A percentile compares a stretch with the other conserved stretches of the same genome.
phyloP scores from a whole-genome alignment of 192 early-diverging fungal species.

The Ambispora gerdemannii region DNA sequence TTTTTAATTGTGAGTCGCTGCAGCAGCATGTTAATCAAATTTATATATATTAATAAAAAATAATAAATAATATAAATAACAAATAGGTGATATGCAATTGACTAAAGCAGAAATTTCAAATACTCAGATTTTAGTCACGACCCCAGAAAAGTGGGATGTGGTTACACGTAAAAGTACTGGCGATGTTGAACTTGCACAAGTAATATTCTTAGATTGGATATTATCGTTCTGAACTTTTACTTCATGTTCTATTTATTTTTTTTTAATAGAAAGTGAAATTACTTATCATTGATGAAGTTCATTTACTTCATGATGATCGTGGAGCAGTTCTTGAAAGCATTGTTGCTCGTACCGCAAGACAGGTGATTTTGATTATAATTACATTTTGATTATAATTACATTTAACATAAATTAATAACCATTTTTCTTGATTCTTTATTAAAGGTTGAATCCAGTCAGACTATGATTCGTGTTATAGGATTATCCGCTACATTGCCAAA shows the following conservation, averaged over 20 bases:
- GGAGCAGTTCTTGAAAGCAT: slow-evolving; percentile 96
- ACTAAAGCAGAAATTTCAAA: slow-evolving; percentile 89
- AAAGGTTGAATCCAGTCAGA: slow-evolving; percentile 80
- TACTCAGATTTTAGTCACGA: slow-evolving; percentile 98
- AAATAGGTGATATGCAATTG: slow-evolving; percentile 93
- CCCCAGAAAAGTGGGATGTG: slow-evolving; percentile 99
- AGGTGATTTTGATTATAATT: slow-evolving; percentile 41
- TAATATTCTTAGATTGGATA: slow-evolving; percentile 1
- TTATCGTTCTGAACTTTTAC: not conserved
- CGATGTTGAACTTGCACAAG: slow-evolving; percentile 83
- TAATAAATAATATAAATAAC: too few species aligned
- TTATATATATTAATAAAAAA: slow-evolving; percentile 2
- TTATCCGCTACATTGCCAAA: slow-evolving; percentile 98
- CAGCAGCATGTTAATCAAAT: not conserved
- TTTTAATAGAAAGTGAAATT: slow-evolving; percentile 78
- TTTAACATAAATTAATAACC: not conserved
- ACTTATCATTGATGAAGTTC: slow-evolving; percentile 97
- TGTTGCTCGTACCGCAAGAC: slow-evolving; percentile 89
- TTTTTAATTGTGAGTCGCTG: not conserved
- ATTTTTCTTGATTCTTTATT: slow-evolving; percentile 4
- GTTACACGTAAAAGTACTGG: slow-evolving; percentile 95
- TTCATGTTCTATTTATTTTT: not conserved
- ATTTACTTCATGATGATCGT: slow-evolving; percentile 93
- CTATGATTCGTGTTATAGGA: slow-evolving; percentile 94
- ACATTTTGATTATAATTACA: not conserved